Base-by-base conservation (phyloP, 495 filamentous ascomycete species). In the Neurospora sublineolata region DNA sequence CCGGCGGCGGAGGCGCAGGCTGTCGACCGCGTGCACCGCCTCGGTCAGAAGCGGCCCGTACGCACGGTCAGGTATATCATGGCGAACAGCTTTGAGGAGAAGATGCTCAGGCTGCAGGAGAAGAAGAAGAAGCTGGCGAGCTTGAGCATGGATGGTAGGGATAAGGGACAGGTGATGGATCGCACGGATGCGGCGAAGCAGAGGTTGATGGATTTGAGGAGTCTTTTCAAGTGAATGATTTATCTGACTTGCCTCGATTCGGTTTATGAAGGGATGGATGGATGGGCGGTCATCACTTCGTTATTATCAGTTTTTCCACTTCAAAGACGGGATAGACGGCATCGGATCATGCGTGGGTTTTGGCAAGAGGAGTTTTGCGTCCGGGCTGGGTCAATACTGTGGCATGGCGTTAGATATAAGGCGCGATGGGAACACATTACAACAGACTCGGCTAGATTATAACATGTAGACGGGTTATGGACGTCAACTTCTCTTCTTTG, bases 1-100 rank as follows among this genome's bases (percentile, higher is more conserved):
- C 95, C 95, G 2, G 94, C 93, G 6, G 92, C 93, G 0, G 94
- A 98, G 74, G 93, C 93, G 6, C 95, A 99, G 79, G 95, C 95
- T 4, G 85, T 99, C 9, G 95, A 99, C 76, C 92, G 95, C 58
- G 91, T 99, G 33, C 95, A 99, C 78, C 90, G 95, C 20, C 85
- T 99, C 23, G 95, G 95, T 1, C 95, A 99, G 83, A 94, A 86
- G 76, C 86, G 94, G 9, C 86, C 89, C 36, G 95, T 99, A 4
- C 86, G 86, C 11, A 97, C 92, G 2, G 87, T 89, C 16, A 88
- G 93, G 41, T 98, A 90, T 79, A 89, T 98, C 79, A 98, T 98
- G 93, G 86, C 85, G 37, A 83, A 86, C 71, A 97, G 92, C 75
- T 96, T 99, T 70, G 95, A 99, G 80, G 92, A 97, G 83, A 95